Evolutionary conservation across 2,329 filamentous ascomycete species (phyloP), one percentile per base, ranked within the genome.

Genomic region (Cadophora gregata): DNA sequence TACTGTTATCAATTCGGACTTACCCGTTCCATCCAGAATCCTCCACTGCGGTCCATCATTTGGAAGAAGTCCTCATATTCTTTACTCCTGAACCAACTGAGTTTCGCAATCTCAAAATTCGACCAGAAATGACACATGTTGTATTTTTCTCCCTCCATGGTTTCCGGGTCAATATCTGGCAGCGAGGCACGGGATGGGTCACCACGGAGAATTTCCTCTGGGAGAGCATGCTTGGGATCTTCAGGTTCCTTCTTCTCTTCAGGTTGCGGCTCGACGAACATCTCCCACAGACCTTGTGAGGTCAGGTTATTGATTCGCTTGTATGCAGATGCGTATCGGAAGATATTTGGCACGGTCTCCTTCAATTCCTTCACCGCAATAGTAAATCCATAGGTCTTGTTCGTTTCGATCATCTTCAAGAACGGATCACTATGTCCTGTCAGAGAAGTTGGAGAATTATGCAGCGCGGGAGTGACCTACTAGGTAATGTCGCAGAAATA

Each of bases 61-160:
- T 97, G 85, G 79, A 99, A 99, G 80, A 99, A 99, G 72, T 97
- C 96, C 74, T 97, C 91, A 78, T 99, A 99, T 77, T 93, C 92
- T 81, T 97, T 95, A 83, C 94, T 97, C 74, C 96, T 89, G 86
- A 98, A 98, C 88, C 93, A 99, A 81, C 93, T 91, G 68, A 99
- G 86, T 67, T 90, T 89, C 16, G 96, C 96, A 81, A 99, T 99
- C 80, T 99, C 96, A 73, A 99, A 99, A 79, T 99, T 99, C 79
- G 93, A 97, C 96, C 96, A 99, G 84, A 97, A 99, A 83, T 99
- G 96, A 79, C 96, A 99, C 96, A 99, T 99, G 82, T 99, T 99
- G 85, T 99, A 99, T 75, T 90, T 92, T 79, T 99, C 96, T 70
- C 93, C 93, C 78, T 98, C 95, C 96, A 99, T 99, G 50, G 90